Evolutionary conservation across 2,329 filamentous ascomycete species (phyloP).

Genomic region (Fusarium tupiense): DNA sequence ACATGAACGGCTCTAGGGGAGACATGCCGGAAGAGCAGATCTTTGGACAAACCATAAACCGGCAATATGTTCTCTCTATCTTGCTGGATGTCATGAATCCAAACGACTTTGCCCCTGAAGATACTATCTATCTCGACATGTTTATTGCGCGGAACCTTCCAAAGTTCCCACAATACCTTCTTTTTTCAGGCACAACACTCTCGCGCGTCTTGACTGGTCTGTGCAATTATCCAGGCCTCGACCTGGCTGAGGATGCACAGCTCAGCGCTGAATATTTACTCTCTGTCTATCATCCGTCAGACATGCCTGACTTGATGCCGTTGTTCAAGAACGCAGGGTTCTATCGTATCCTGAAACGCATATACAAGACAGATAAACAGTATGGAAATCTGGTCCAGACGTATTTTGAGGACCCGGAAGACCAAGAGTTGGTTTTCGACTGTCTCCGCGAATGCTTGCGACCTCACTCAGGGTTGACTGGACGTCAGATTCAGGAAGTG

Average conservation of each 20-base stretch:
- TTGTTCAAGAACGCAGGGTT: conserved; percentile 84
- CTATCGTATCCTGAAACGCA: conserved; percentile 89
- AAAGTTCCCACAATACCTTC: conserved; percentile 95
- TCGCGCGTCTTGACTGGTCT: conserved; percentile 83
- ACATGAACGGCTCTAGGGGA: conserved; percentile 60
- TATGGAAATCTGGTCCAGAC: conserved; percentile 80
- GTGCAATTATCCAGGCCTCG: conserved; percentile 82
- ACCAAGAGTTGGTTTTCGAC: conserved; percentile 79
- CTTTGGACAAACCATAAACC: conserved; percentile 78
- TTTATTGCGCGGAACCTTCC: conserved; percentile 95
- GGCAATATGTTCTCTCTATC: conserved; percentile 93
- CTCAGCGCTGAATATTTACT: conserved; percentile 96
- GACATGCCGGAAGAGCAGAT: conserved; percentile 72
- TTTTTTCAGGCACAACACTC: conserved; percentile 86
- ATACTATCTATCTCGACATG: conserved; percentile 97
- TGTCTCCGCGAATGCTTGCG: conserved; percentile 81
- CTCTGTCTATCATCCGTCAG: conserved; percentile 90
- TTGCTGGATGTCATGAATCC: conserved; percentile 89
- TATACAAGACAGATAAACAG: conserved; percentile 82
- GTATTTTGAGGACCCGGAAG: conserved; percentile 86
- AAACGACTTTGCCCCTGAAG: conserved; percentile 77
- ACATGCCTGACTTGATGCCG: conserved; percentile 79
- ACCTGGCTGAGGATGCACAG: conserved; percentile 91
- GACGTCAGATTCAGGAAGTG: conserved; percentile 78
- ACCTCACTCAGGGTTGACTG: conserved; percentile 68